These are phyloP conservation scores for Penicillium arizonense DNA, from an alignment of 495 filamentous ascomycete genomes.

Conservation along the genomic window DNA sequence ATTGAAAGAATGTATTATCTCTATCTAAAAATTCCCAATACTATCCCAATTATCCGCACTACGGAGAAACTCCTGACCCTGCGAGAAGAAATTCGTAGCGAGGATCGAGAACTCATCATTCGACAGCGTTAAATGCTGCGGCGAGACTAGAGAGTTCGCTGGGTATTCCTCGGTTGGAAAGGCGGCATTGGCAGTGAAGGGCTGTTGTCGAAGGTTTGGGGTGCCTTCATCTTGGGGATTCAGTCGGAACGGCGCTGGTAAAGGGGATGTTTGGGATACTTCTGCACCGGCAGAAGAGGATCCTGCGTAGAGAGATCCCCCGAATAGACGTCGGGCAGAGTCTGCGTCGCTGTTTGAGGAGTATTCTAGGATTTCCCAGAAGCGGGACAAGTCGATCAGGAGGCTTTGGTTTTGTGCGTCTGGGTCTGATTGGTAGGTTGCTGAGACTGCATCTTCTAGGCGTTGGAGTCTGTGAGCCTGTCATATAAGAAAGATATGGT, in stretches of 20 bases:
- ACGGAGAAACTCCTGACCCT: slow-evolving; percentile 44
- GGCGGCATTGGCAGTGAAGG: slow-evolving; percentile 15
- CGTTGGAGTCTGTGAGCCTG: slow-evolving; percentile 43
- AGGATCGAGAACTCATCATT: slow-evolving; percentile 49
- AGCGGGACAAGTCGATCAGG: slow-evolving; percentile 47
- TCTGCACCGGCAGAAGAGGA: slow-evolving; percentile 26
- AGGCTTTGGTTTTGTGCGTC: slow-evolving; percentile 42
- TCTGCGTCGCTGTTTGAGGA: slow-evolving; percentile 43
- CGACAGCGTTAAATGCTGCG: slow-evolving; percentile 30
- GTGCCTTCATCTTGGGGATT: slow-evolving; percentile 18
- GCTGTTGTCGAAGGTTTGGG: slow-evolving; percentile 9
- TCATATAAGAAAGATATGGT: background rate
- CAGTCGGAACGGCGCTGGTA: slow-evolving; percentile 45
- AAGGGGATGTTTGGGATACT: slow-evolving; percentile 43
- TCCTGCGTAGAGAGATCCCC: slow-evolving; percentile 34
- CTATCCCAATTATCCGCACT: slow-evolving; percentile 38
- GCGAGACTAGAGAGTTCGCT: slow-evolving; percentile 19
- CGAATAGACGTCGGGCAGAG: slow-evolving; percentile 41
- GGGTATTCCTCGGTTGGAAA: slow-evolving; percentile 22
- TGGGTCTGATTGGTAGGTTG: slow-evolving; percentile 41
- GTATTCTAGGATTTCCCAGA: slow-evolving; percentile 52
- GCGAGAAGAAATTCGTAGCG: slow-evolving; percentile 49
- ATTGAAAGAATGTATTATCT: background rate
- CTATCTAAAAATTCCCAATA: slow-evolving; percentile 36
- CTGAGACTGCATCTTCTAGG: slow-evolving; percentile 44